Evolutionary conservation across 345 rosid species (phyloP), one percentile per base, ranked within the genome.

Genomic region (Sisymbrium irio): DNA sequence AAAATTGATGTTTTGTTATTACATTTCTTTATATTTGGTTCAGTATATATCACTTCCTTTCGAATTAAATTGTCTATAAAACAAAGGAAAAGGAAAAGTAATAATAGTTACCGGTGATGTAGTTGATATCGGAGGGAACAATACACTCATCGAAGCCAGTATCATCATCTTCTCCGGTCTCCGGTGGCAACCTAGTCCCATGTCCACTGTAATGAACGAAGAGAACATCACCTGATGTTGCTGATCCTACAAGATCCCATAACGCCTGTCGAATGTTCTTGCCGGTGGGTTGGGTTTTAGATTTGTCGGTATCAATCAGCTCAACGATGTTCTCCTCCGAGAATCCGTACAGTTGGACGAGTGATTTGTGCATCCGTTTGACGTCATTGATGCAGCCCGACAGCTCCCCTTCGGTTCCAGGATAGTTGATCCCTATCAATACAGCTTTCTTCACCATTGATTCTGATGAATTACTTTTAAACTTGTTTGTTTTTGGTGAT

Each of bases 131-230:
- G 72, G 80, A 84, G 18, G 97, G 97, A 15, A 87, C 96, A 65
- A 92, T 85, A 82, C 97, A 89, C 77, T 89, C 97, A 69, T 89
- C 97, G 50, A 71, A 92, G 22, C 93, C 96, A 53, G 96, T 92
- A 62, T 92, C 96, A 69, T 92, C 97, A 13, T 88, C 89, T 73
- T 92, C 96, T 8, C 96, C 97, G 6, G 96, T 85, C 87, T 92
- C 93, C 28, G 97, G 86, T 0, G 97, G 93, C 19, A 92, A 86
- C 77, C 97, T 84, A 6, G 90, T 89, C 46, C 96, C 97, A 36
- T 92, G 97, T 19, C 97, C 97, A 67, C 96, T 92, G 83, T 87
- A 92, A 67, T 92, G 97, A 25, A 89, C 88, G 60, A 86, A 85
- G 51, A 89, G 83, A 19, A 81, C 51, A 61, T 92, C 96, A 4